A percentile compares a stretch with the other conserved stretches of the same genome.
These are phyloP conservation scores for Arxiozyma slooffiae DNA, from an alignment of 1,139 yeast genomes.

Conservation along the genomic window DNA sequence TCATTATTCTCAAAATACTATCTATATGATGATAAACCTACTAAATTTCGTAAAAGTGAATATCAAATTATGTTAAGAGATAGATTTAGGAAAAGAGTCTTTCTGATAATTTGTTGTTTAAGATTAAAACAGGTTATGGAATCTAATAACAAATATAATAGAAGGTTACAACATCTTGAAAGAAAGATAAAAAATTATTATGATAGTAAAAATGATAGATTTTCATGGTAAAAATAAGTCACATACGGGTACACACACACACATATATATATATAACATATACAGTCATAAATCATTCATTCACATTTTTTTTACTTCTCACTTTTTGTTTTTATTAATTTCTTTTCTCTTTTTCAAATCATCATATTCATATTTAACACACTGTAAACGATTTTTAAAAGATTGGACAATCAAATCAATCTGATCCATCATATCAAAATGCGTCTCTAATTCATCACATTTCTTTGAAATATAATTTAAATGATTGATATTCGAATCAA, in stretches of 20 bases:
- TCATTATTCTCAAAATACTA: not conserved
- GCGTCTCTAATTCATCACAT: slow-evolving; percentile 50
- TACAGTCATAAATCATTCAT: not conserved
- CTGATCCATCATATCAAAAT: slow-evolving; percentile 61
- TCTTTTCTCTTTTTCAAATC: slow-evolving; percentile 12
- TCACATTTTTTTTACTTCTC: too few species aligned
- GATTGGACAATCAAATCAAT: slow-evolving; percentile 30
- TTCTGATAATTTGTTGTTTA: slow-evolving; percentile 14
- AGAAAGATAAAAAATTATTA: slow-evolving; percentile 22
- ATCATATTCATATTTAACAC: not conserved
- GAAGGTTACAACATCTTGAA: slow-evolving; percentile 21
- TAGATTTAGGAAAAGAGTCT: slow-evolving; percentile 17
- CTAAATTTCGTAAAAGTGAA: not conserved
- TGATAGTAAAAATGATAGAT: slow-evolving; percentile 8
- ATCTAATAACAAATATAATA: slow-evolving; percentile 22
- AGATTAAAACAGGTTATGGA: slow-evolving; percentile 22
- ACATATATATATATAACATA: too few species aligned
- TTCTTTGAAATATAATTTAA: slow-evolving; percentile 38
- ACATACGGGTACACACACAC: not conserved
- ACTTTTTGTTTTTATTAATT: slow-evolving; percentile 1
- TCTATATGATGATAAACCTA: not conserved
- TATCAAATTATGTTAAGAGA: slow-evolving; percentile 1
- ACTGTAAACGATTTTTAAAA: slow-evolving; percentile 23
- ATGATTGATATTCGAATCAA: slow-evolving; percentile 37
- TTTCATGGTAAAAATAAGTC: slow-evolving; percentile 1